Percentiles rank a stretch among this genome's conserved stretches.
Conservation (phyloP, 139 green algal genomes). For the Limnomonas spitsbergensis region DNA sequence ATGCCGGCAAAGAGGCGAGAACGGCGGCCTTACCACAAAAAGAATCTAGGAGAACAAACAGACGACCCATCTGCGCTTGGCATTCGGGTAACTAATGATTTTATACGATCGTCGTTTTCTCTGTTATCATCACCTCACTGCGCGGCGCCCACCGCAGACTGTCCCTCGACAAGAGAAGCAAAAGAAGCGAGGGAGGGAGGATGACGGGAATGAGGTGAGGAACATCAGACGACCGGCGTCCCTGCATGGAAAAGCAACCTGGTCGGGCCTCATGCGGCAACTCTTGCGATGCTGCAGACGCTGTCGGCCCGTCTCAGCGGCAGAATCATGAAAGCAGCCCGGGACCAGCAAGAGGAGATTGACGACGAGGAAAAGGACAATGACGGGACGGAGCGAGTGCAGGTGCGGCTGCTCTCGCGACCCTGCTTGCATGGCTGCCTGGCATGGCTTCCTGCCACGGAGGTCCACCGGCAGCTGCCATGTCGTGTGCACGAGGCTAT, state of each 20-base stretch:
- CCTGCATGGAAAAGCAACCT: not conserved
- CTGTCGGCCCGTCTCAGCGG: conserved; percentile 56
- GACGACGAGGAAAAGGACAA: conserved; percentile 51
- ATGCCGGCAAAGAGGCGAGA: conserved; percentile 1
- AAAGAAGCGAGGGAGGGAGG: conserved; percentile 28
- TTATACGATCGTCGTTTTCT: not conserved
- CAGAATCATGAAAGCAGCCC: conserved; percentile 77
- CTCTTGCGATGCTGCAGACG: conserved; percentile 21
- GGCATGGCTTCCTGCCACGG: no score
- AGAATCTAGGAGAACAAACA: conserved; percentile 60
- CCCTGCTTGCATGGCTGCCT: no score
- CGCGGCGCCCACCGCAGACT: conserved; percentile 41
- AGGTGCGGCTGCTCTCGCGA: no score
- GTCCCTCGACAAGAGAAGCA: conserved; percentile 49
- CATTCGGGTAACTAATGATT: conserved; percentile 49
- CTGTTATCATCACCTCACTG: not conserved
- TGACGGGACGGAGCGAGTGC: not conserved
- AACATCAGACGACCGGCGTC: not conserved
- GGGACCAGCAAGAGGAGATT: conserved; percentile 82
- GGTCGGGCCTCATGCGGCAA: not conserved
- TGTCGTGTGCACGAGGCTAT: no score
- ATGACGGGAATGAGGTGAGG: conserved; percentile 23
- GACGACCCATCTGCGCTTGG: conserved; percentile 64
- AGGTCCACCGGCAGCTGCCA: no score
- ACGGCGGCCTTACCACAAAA: conserved; percentile 43